These are phyloP conservation scores for Syncephalastrum sp. DNA, from an alignment of 371 early-diverging fungal species.

Conservation along the genomic window DNA sequence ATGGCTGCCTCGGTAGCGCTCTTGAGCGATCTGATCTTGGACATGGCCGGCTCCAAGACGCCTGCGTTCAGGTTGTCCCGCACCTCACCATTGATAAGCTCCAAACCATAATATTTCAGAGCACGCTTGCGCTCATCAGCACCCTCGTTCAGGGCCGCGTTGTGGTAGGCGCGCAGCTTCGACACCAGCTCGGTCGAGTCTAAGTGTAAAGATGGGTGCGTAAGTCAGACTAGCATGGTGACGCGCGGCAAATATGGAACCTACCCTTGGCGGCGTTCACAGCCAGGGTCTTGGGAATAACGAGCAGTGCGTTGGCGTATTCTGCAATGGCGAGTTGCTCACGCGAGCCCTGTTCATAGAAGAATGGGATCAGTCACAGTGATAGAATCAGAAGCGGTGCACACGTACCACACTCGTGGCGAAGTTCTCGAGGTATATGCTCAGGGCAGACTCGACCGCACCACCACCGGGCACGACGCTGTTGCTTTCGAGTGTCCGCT, in stretches of 20 bases:
- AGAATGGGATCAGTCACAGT: too few relatives aligned
- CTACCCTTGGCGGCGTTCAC: constrained; percentile 96
- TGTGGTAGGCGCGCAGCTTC: constrained; percentile 94
- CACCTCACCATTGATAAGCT: constrained; percentile 91
- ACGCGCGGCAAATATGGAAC: background rate
- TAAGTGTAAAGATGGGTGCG: background rate
- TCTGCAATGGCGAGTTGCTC: constrained; percentile 99
- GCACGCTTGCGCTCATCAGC: constrained; percentile 71
- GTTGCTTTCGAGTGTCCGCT: constrained; percentile 97
- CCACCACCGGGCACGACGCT: constrained; percentile 99
- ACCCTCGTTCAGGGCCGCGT: constrained; percentile 73
- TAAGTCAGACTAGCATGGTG: background rate
- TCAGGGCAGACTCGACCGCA: constrained; percentile 97
- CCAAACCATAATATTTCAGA: constrained; percentile 92
- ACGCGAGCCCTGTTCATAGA: constrained; percentile 54
- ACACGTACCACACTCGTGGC: constrained; percentile 77
- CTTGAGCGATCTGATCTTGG: constrained; percentile 98
- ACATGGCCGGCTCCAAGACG: constrained; percentile 99
- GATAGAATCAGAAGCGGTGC: background rate
- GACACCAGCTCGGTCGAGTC: constrained; percentile 96
- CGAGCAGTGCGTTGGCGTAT: constrained; percentile 96
- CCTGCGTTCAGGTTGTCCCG: constrained; percentile 97
- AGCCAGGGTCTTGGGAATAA: constrained; percentile 98
- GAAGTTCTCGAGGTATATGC: constrained; percentile 98
- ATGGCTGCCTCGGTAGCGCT: constrained; percentile 99